Percentiles rank a stretch among this genome's conserved stretches.
Conservation (phyloP, 176 grass and related monocot species). For the Echinochloa phyllopogon region DNA sequence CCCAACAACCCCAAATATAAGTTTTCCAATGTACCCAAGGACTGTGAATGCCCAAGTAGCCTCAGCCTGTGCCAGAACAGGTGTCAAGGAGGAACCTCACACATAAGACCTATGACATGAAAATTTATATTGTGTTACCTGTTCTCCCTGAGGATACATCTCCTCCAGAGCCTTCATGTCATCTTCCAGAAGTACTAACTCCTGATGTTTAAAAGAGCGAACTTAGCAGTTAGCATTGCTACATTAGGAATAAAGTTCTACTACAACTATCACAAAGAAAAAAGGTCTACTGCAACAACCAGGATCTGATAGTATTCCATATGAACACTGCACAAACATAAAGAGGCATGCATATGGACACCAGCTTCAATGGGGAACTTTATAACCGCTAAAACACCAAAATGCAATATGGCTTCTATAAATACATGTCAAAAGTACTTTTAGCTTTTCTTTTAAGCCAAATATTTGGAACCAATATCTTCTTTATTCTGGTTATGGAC, state of each 20-base stretch:
- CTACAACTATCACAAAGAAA: not conserved
- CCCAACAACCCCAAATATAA: conserved; percentile 85
- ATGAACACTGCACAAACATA: not conserved
- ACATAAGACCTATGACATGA: conserved; percentile 24
- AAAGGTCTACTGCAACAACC: not conserved
- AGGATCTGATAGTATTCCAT: not conserved
- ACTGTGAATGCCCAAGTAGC: conserved; percentile 95
- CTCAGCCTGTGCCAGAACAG: conserved; percentile 75
- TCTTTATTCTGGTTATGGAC: conserved; percentile 2
- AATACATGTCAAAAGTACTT: not conserved
- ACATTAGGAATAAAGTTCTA: not conserved
- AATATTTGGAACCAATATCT: not conserved
- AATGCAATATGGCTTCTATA: not conserved
- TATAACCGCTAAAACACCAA: not conserved
- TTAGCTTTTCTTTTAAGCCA: not conserved
- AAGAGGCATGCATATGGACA: not conserved
- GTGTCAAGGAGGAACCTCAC: conserved; percentile 42
- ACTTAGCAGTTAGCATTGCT: not conserved
- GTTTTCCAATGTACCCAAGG: conserved; percentile 89
- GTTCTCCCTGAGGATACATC: conserved; percentile 99
- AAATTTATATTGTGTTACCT: conserved; percentile 50
- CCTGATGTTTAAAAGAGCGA: conserved; percentile 55
- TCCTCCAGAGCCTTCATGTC: conserved; percentile 95
- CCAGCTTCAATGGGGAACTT: not conserved
- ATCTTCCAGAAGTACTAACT: conserved; percentile 90